Evolutionary conservation across 2,329 filamentous ascomycete genomes (phyloP).

Genomic region (Emmonsiellopsis sp.): DNA sequence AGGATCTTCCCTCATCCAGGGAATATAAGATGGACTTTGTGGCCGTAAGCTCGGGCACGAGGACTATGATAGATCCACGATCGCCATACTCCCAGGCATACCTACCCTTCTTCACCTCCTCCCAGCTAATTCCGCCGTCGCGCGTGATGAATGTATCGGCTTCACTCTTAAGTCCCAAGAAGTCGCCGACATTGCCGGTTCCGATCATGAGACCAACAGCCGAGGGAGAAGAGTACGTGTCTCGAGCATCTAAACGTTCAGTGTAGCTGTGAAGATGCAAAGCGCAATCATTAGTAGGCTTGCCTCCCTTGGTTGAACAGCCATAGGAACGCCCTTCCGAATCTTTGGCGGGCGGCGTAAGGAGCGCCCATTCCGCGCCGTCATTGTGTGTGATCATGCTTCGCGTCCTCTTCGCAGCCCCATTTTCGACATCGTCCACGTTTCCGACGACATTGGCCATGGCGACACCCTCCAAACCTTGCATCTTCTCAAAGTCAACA

Average conservation of each 20-base stretch:
- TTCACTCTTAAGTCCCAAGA: slow-evolving; percentile 57
- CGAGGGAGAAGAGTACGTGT: slow-evolving; percentile 80
- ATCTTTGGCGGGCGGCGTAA: slow-evolving; percentile 64
- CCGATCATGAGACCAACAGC: slow-evolving; percentile 88
- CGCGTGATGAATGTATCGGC: slow-evolving; percentile 84
- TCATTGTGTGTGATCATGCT: slow-evolving; percentile 96
- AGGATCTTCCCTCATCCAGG: slow-evolving; percentile 69
- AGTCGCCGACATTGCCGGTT: slow-evolving; percentile 78
- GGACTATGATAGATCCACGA: slow-evolving; percentile 83
- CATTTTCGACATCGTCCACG: slow-evolving; percentile 51
- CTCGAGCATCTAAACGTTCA: slow-evolving; percentile 69
- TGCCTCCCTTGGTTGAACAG: slow-evolving; percentile 53
- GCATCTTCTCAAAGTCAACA: slow-evolving; percentile 94
- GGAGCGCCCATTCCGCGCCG: slow-evolving; percentile 72
- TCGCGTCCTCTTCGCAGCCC: slow-evolving; percentile 68
- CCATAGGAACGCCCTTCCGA: slow-evolving; percentile 60
- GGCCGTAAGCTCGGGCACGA: slow-evolving; percentile 62
- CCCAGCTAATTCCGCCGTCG: slow-evolving; percentile 88
- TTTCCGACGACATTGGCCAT: slow-evolving; percentile 82
- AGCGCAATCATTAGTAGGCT: slow-evolving; percentile 57
- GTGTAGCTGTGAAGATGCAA: slow-evolving; percentile 95
- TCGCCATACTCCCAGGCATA: slow-evolving; percentile 96
- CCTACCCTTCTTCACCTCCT: slow-evolving; percentile 70
- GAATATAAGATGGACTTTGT: slow-evolving; percentile 68
- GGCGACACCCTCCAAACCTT: slow-evolving; percentile 80